phyloP scores from a whole-genome alignment of 345 rosid species.

The Populus davidiana region DNA sequence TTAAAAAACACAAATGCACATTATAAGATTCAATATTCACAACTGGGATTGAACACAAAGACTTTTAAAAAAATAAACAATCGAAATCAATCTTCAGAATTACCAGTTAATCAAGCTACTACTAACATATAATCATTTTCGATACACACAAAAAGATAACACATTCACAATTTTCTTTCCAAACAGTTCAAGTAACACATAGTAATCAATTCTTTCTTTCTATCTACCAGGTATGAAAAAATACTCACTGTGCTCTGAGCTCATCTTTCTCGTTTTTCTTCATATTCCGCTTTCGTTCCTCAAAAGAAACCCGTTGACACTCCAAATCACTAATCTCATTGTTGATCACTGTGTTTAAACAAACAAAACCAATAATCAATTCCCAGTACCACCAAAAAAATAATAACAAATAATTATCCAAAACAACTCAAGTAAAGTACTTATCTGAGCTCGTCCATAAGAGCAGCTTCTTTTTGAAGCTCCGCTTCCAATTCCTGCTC shows the following conservation, averaged over 20 bases:
- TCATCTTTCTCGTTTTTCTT: slow-evolving; percentile 55
- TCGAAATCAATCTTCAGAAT: no score
- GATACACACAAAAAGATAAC: not conserved
- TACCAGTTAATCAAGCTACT: no score
- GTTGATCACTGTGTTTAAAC: slow-evolving; percentile 43
- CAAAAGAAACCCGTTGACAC: slow-evolving; percentile 42
- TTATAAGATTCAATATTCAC: not conserved
- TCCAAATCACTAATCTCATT: slow-evolving; percentile 52
- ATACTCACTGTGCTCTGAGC: slow-evolving; percentile 57
- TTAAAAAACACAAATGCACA: not conserved
- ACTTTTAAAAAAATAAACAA: no score
- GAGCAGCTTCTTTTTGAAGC: slow-evolving; percentile 41
- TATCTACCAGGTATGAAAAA: not conserved
- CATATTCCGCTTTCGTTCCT: slow-evolving; percentile 38
- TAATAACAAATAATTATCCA: not conserved
- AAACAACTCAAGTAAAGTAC: slow-evolving; percentile 18
- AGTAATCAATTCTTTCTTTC: no score
- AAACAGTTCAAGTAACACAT: no score
- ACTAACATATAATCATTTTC: no score
- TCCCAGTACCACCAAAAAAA: not conserved
- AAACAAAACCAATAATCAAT: slow-evolving; percentile 17
- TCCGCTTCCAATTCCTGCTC: slow-evolving; percentile 60
- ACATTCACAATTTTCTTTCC: no score
- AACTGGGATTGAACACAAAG: not conserved
- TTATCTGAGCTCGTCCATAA: slow-evolving; percentile 70